Evolutionary conservation across 768 basidiomycete species (phyloP).

Genomic region (Serendipita sp.): DNA sequence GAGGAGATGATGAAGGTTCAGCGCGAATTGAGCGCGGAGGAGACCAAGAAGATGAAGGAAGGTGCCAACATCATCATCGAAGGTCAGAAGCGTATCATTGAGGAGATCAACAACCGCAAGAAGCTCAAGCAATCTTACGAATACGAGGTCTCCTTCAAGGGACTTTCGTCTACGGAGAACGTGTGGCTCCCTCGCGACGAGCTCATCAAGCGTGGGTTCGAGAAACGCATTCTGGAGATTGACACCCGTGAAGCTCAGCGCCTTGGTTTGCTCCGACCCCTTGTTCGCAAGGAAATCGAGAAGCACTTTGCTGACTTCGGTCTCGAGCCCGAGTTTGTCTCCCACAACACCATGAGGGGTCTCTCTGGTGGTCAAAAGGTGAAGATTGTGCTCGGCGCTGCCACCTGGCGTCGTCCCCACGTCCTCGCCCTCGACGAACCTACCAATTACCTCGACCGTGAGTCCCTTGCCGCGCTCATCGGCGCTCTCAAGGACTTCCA

Average conservation of each 20-base stretch:
- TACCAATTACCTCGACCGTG: constrained; percentile 98
- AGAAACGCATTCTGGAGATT: constrained; percentile 94
- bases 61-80: constrained; percentile 72
- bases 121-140: constrained; percentile 99
- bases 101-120: constrained; percentile 81
- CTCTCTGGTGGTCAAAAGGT: constrained; percentile 98
- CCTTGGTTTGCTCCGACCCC: constrained; percentile 83
- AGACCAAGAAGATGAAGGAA: constrained; percentile 92
- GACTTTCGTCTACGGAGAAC: constrained; percentile 90
- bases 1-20: constrained; percentile 90
- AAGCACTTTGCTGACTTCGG: constrained; percentile 99
- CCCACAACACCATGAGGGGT: constrained; percentile 98
- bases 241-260: constrained; percentile 96
- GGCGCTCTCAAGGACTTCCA: constrained; percentile 95
- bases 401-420: constrained; percentile 98
- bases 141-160: constrained; percentile 95
- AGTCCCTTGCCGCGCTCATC: constrained; percentile 97
- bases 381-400: constrained; percentile 96
- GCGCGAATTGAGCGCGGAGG: constrained; percentile 75
- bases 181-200: constrained; percentile 95
- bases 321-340: constrained; percentile 96
- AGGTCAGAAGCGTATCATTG: constrained; percentile 87
- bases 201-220: constrained; percentile 92
- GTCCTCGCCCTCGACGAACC: constrained; percentile 95
- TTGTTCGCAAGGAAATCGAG: constrained; percentile 97